Conservation (phyloP, 106 monocot species). For the Posidonia australis region DNA sequence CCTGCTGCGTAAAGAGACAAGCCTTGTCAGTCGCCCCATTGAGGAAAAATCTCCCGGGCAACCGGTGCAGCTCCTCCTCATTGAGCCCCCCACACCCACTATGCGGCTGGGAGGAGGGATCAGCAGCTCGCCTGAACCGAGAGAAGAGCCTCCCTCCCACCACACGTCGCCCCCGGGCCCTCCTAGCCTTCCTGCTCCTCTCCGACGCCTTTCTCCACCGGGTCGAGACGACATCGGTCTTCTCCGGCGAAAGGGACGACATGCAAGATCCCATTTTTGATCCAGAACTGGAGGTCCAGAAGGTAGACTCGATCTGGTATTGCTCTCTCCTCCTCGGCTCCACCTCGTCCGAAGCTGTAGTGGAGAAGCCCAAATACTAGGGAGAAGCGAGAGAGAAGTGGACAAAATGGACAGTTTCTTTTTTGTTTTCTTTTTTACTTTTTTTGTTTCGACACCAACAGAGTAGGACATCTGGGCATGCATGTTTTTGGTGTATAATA, state of each 20-base stretch:
- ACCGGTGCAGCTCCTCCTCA: slow-evolving; percentile 47
- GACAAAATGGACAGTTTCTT: no score
- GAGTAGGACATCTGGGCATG: no score
- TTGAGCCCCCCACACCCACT: slow-evolving; percentile 5
- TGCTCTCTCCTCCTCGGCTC: no score
- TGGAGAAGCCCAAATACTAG: no score
- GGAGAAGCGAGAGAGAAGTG: no score
- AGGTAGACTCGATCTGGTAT: no score
- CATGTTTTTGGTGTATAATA: no score
- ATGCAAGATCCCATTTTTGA: slow-evolving; percentile 5
- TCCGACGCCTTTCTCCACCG: neutral
- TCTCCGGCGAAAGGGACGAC: slow-evolving; percentile 1
- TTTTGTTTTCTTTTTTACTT: no score
- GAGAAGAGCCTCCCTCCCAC: slow-evolving; percentile 3
- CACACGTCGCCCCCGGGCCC: slow-evolving; percentile 3
- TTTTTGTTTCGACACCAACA: no score
- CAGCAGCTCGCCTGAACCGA: neutral
- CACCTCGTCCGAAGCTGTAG: no score
- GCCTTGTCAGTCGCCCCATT: slow-evolving; percentile 47
- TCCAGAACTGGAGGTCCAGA: neutral
- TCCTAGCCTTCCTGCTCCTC: slow-evolving; percentile 4
- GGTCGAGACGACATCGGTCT: neutral
- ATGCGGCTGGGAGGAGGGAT: neutral
- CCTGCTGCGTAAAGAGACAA: slow-evolving; percentile 67
- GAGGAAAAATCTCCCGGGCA: slow-evolving; percentile 41